Base-by-base conservation (phyloP, 805 yeast genomes). In the Nakazawaea peltata region DNA sequence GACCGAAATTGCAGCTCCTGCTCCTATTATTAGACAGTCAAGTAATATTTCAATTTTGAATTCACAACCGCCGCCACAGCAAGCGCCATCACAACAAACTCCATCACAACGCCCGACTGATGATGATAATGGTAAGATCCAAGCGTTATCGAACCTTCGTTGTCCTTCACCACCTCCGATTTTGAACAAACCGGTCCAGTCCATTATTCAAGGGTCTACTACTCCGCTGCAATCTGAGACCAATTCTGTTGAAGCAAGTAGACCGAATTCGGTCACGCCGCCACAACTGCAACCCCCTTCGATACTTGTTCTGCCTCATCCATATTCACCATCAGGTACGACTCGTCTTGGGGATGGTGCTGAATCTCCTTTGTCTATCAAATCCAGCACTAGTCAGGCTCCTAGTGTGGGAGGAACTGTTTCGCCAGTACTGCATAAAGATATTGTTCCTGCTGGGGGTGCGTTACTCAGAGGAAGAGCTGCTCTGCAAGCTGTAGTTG, bases 91-190 rank as follows among this genome's bases (percentile, higher is more conserved):
- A 23, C 21, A 33, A 21, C 26, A 3, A 8, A 6, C 3, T 24
- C 23, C 19, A 19, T 10, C 11, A 4, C 9, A 10, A 21, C 17
- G 27, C 21, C n/a, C 15, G 11, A 24, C 12, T 5, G 33, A 32
- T 10, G 40, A 37, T 13, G 33, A 33, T 13, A 51, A 49, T 5
- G 13, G 78, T 80, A 4, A 66, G 76, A 25, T 74, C 67, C 10
- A 50, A 53, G 81, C 82, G 1, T 56, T 74, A 23, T 72, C 82
- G 6, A 71, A 65, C 48, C 52, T 76, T 36, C 63, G 79, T 41
- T 74, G 82, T 44, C 83, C 84, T 2, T 77, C 83, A 4, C 84
- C 85, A n/a, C 82, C 85, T 1, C 83, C 85, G 6, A 76, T 77
- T 36, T 55, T 76, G 31, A 36, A 36, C 18, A 36, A 30, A 22